These are phyloP conservation scores for Pisolithus marmoratus DNA, from an alignment of 768 basidiomycete genomes.

Conservation along the genomic window DNA sequence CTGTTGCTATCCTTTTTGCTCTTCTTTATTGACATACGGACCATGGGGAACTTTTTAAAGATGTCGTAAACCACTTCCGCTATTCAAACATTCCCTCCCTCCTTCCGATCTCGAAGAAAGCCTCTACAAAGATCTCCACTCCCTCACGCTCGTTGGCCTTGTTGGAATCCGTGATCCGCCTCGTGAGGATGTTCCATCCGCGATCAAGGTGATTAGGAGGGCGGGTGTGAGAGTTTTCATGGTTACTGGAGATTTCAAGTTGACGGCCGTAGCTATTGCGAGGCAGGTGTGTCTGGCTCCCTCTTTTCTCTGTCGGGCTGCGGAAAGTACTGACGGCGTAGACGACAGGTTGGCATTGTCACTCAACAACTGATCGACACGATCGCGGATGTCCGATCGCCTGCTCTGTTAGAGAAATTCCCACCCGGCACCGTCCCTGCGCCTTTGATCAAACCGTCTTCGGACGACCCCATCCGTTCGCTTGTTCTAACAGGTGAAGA, in stretches of 20 bases:
- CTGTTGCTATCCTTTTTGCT: background rate
- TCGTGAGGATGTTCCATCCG: slow-evolving; percentile 40
- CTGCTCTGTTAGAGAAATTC: slow-evolving; percentile 8
- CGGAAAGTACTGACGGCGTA: slow-evolving; percentile 1
- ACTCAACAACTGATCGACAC: slow-evolving; percentile 34
- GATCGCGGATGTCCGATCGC: slow-evolving; percentile 23
- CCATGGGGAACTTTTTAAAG: slow-evolving; percentile 3
- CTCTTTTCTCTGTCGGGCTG: background rate
- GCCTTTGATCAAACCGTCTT: slow-evolving; percentile 28
- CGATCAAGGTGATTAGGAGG: slow-evolving; percentile 40
- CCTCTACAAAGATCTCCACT: slow-evolving; percentile 31
- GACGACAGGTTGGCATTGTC: slow-evolving; percentile 36
- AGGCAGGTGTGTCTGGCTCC: slow-evolving; percentile 32
- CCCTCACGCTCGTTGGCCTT: slow-evolving; percentile 44
- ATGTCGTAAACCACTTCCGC: slow-evolving; percentile 26
- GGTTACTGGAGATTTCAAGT: slow-evolving; percentile 52
- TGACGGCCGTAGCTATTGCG: slow-evolving; percentile 49
- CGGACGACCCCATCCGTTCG: slow-evolving; percentile 33
- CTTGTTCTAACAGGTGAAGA: slow-evolving; percentile 43
- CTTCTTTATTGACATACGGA: background rate
- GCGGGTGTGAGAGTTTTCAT: slow-evolving; percentile 53
- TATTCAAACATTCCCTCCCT: slow-evolving; percentile 22
- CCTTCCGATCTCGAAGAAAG: slow-evolving; percentile 33
- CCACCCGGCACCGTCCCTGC: slow-evolving; percentile 10
- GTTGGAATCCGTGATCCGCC: slow-evolving; percentile 54